These are phyloP conservation scores for Hymenochaete sp. DNA, from an alignment of 1,284 basidiomycete genomes.

Conservation along the genomic window DNA sequence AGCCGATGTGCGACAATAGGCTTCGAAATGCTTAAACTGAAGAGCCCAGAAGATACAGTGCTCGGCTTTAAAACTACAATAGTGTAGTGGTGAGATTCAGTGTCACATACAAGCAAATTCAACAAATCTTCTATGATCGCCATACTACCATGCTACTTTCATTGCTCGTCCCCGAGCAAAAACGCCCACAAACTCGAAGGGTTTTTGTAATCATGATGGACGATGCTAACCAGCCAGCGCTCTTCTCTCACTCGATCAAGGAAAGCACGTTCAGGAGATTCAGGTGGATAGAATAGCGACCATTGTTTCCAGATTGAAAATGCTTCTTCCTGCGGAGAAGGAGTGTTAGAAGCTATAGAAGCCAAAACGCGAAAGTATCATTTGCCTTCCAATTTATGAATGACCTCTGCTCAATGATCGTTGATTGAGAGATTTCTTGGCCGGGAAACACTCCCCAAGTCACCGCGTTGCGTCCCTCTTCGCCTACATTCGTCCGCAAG, in stretches of 20 bases:
- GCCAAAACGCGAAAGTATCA: slow-evolving; percentile 3
- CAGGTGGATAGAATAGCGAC: slow-evolving; percentile 79
- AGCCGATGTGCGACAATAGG: too few relatives aligned
- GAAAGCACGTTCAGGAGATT: slow-evolving; percentile 63
- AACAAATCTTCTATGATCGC: neutral
- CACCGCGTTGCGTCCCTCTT: slow-evolving; percentile 85
- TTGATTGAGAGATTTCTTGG: slow-evolving; percentile 92
- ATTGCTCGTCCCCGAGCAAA: slow-evolving; percentile 41
- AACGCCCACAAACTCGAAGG: slow-evolving; percentile 81
- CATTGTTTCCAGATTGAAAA: slow-evolving; percentile 96
- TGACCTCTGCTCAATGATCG: slow-evolving; percentile 90
- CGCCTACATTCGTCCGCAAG: slow-evolving; percentile 71
- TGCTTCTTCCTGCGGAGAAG: slow-evolving; percentile 72
- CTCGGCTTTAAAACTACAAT: too few relatives aligned
- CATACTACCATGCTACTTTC: neutral
- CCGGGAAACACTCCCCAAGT: slow-evolving; percentile 99
- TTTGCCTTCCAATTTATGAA: slow-evolving; percentile 88
- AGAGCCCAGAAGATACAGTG: too few relatives aligned
- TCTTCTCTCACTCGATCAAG: slow-evolving; percentile 65
- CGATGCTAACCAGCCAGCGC: slow-evolving; percentile 88
- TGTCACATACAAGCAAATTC: too few relatives aligned
- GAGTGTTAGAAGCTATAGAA: slow-evolving; percentile 4
- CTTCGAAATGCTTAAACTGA: too few relatives aligned
- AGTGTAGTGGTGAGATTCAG: too few relatives aligned
- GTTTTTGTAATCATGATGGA: slow-evolving; percentile 92